A percentile compares a stretch with the other conserved stretches of the same genome.
phyloP scores from a whole-genome alignment of 441 rosid species.

The Erodium moschatum region DNA sequence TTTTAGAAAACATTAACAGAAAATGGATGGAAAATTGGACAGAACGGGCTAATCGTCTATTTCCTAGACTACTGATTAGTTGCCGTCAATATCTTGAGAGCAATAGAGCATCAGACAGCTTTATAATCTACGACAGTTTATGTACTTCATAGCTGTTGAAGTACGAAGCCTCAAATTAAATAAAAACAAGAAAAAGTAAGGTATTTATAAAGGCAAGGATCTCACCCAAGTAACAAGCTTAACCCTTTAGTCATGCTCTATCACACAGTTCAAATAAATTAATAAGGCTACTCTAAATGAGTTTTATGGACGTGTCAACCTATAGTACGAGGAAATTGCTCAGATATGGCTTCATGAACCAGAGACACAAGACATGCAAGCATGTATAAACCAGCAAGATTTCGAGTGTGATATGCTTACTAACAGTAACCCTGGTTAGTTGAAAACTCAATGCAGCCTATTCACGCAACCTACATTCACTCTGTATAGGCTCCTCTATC shows the following conservation, averaged over 20 bases:
- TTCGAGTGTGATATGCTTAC: constrained; percentile 5
- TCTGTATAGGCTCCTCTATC: background rate
- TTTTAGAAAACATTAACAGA: too few relatives aligned
- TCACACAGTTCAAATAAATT: background rate
- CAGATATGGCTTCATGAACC: background rate
- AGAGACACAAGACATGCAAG: background rate
- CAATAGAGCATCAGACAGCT: background rate
- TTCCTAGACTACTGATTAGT: constrained; percentile 2
- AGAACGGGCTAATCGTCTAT: too few relatives aligned
- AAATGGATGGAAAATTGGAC: too few relatives aligned
- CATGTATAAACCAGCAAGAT: background rate
- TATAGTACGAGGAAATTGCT: background rate
- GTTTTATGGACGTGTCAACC: background rate
- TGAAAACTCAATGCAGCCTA: background rate
- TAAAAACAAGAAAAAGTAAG: background rate
- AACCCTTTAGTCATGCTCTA: background rate
- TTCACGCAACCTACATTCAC: background rate
- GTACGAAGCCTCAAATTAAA: too few relatives aligned
- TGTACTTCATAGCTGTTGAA: background rate
- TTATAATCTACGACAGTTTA: constrained; percentile 6
- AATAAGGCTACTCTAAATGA: background rate
- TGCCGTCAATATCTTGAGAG: background rate
- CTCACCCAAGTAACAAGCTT: too few relatives aligned
- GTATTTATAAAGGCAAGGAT: background rate
- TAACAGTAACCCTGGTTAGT: background rate